Evolutionary conservation across 345 rosid species (phyloP), one percentile per base, ranked within the genome.

Genomic region (Syzygium oleosum): DNA sequence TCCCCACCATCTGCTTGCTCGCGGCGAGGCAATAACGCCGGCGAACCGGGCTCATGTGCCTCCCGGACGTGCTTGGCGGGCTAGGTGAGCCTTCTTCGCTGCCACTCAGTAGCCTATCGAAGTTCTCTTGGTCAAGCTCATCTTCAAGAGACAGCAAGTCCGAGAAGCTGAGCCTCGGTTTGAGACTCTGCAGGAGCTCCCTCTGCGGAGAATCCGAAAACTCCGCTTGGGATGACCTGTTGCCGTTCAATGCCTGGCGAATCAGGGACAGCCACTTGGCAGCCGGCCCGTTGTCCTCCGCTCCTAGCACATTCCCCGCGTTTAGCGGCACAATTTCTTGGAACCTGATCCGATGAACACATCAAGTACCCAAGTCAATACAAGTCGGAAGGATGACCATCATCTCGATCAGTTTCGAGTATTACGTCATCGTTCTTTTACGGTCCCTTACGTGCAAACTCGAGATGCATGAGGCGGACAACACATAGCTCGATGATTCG

Each of bases 1-100:
- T 91, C 51, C 99, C 99, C 41, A 97, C 99, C 99, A 97, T 97
- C 89, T 96, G 99, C 90, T 97, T 97, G 89, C 98, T 94, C 11
- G 97, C 97, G 4, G 98, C 97, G 2, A 97, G 94, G 91, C 94
- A 91, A 87, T 92, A 97, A 3, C 89, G 89, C 5, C 53, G 90
- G 80, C 34, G 86, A 51, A 12, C 63, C n/a, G 92, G 91, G 87
- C 89, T 92, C 87, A 54, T 87, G 29, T 68, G 19, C 54, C 65
- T 29, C 43, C 86, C 65, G 3, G 93, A 85, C 43, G 51, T 51
- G 86, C 73, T 43, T 19, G 85, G 80, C 13, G 91, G 88, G 51
- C 85, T 49, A 51, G 90, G 87, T 8, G 88, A 90, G n/a, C 46
- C 86, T 84, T 90, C 93, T 49, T 88, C 91, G 2, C 54, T 31